Evolutionary conservation across 2,329 filamentous ascomycete genomes (phyloP).

Genomic region (Alternaria gansuensis): DNA sequence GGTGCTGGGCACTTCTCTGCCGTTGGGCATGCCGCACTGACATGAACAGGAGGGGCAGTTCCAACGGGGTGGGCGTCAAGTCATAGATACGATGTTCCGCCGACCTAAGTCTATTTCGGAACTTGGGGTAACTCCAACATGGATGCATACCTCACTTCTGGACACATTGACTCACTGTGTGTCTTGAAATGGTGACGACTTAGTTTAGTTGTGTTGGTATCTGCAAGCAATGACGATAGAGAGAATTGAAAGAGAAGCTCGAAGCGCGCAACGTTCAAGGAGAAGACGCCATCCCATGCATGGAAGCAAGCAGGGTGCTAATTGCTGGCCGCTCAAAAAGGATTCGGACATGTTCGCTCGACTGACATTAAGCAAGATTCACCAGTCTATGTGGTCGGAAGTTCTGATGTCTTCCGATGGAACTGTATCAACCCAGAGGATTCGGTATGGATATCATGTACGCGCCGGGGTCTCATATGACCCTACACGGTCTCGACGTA

Average conservation of each 20-base stretch:
- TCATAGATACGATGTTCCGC: slow-evolving; percentile 6
- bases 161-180: neutral
- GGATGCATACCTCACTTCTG: neutral
- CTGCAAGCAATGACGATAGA: slow-evolving; percentile 4
- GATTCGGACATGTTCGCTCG: slow-evolving; percentile 1
- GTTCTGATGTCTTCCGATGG: slow-evolving; percentile 26
- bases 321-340: slow-evolving; percentile 2
- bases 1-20: neutral
- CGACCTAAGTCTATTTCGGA: neutral
- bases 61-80: neutral
- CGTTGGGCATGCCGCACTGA: neutral
- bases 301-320: slow-evolving; percentile 6
- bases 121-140: slow-evolving; percentile 8
- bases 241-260: neutral
- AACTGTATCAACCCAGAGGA: neutral
- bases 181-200: neutral
- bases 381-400: slow-evolving; percentile 24
- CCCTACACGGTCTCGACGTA: slow-evolving; percentile 52
- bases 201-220: slow-evolving; percentile 20
- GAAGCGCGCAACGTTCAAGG: neutral
- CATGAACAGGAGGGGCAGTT: slow-evolving; percentile 5
- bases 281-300: slow-evolving; percentile 31
- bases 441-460: slow-evolving; percentile 3
- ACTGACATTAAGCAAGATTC: neutral
- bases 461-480: neutral